Percentiles rank a stretch among this genome's conserved stretches.
Conservation (phyloP, 306 rosid species). For the Hippophae gyantsensis region DNA sequence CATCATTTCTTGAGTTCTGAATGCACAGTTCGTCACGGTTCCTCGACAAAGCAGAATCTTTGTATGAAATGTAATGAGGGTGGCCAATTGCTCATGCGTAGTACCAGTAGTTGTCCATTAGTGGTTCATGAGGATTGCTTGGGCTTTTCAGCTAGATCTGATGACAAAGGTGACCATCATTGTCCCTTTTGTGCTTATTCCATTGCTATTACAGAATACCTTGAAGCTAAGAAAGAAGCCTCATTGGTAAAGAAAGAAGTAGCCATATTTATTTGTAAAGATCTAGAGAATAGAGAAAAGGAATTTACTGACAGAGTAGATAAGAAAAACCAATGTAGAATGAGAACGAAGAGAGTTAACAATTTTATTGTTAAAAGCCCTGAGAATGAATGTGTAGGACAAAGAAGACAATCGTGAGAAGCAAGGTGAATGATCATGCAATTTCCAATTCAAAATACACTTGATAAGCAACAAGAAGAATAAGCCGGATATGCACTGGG, state of each 20-base stretch:
- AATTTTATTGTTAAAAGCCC: slow-evolving; percentile 19
- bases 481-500: slow-evolving; percentile 2
- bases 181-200: slow-evolving; percentile 74
- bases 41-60: slow-evolving; percentile 17
- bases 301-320: slow-evolving; percentile 15
- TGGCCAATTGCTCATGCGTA: slow-evolving; percentile 48
- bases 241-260: slow-evolving; percentile 41
- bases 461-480: slow-evolving; percentile 20
- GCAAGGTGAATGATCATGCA: slow-evolving; percentile 23
- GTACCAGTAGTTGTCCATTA: slow-evolving; percentile 43
- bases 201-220: slow-evolving; percentile 39
- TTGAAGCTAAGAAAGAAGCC: slow-evolving; percentile 47
- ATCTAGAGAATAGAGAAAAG: slow-evolving; percentile 16
- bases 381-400: slow-evolving; percentile 20
- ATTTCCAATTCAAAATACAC: slow-evolving; percentile 10
- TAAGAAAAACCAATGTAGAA: slow-evolving; percentile 18
- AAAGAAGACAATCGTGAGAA: slow-evolving; percentile 22
- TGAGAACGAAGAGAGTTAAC: slow-evolving; percentile 16
- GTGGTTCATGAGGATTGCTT: slow-evolving; percentile 58
- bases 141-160: slow-evolving; percentile 28
- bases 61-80: slow-evolving; percentile 52
- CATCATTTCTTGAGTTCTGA: slow-evolving; percentile 34
- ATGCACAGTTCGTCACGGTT: slow-evolving; percentile 19
- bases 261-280: slow-evolving; percentile 29
- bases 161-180: slow-evolving; percentile 30